Evolutionary conservation across 106 monocot species (phyloP), one percentile per base, ranked within the genome.

Genomic region (Agapanthus africanus): DNA sequence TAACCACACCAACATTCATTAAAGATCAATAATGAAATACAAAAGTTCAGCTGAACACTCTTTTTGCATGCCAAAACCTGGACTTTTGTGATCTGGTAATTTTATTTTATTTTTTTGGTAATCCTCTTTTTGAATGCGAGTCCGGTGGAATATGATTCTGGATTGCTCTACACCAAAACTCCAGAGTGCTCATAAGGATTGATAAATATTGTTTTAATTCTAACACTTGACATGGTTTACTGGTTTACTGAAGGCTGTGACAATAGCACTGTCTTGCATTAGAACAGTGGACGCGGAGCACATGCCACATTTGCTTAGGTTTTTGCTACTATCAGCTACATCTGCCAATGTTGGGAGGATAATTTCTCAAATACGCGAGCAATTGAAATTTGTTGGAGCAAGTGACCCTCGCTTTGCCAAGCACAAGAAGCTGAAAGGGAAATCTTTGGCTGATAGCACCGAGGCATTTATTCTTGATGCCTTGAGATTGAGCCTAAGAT

Each of bases 231-330:
- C n/a, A n/a, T n/a, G n/a, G n/a, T n/a, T n/a, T n/a, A 95, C 82
- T 84, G 95, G 25, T 70, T 51, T 68, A 13, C 65, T 77, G 40
- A 70, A 91, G 97, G 92, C 76, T 0, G 76, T 92, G 37, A 87
- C 81, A 11, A 79, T 89, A 32, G 91, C 86, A 1, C 63, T 97
- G 66, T 92, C 97, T 2, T 91, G 91, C 82, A 82, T 97, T 37
- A 77, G 89, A 66, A 97, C 91, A 2, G 74, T 92, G 28, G 82
- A 89, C 22, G 64, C 44, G 19, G 86, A 92, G 63, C 78, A 87
- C 63, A 87, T 92, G 89, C 89, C 97, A 13, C 79, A 89, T 65
- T 76, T 97, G 70, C 81, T 97, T 41, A 75, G 91, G 38, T 97
- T 91, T 75, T 73, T 97, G 23, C 64, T 97, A 11, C 67, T 92